phyloP scores from a whole-genome alignment of 371 early-diverging fungal species.

The Mortierella sp. region DNA sequence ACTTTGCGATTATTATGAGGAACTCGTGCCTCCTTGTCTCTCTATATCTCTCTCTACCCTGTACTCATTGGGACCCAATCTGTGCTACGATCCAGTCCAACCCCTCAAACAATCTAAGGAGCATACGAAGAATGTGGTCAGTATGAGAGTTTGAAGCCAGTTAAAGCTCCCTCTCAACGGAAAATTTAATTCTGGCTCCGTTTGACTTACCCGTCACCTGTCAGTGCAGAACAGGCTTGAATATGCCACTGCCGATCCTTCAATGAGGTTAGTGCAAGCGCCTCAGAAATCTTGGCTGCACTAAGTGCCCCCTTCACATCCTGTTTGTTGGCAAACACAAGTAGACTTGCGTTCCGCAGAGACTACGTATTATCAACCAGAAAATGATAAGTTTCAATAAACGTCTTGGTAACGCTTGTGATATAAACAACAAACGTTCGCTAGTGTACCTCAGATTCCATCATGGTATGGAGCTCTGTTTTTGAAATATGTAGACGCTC shows the following conservation, averaged over 20 bases:
- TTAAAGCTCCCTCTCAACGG: neutral
- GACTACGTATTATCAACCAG: slow-evolving; percentile 58
- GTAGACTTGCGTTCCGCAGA: slow-evolving; percentile 69
- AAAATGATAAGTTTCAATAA: neutral
- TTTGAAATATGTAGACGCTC: slow-evolving; percentile 74
- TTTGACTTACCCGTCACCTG: slow-evolving; percentile 76
- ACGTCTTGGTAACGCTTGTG: neutral
- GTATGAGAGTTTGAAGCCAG: neutral
- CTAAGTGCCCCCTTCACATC: slow-evolving; percentile 76
- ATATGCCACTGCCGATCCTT: slow-evolving; percentile 84
- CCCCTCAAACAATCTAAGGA: slow-evolving; percentile 73
- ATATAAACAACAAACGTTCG: neutral
- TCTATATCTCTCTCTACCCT: too few relatives aligned
- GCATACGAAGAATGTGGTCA: neutral
- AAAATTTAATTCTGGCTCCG: neutral
- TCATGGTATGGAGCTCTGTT: slow-evolving; percentile 78
- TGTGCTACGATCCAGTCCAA: slow-evolving; percentile 80
- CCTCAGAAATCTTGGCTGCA: slow-evolving; percentile 79
- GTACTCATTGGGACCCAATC: slow-evolving; percentile 48
- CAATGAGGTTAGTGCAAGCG: slow-evolving; percentile 69
- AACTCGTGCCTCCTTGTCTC: too few relatives aligned
- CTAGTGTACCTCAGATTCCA: slow-evolving; percentile 74
- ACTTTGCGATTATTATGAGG: neutral
- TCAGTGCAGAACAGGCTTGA: slow-evolving; percentile 81
- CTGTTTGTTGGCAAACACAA: slow-evolving; percentile 83